phyloP scores from a whole-genome alignment of 176 grass and related monocot species.

The Oryza nivara region DNA sequence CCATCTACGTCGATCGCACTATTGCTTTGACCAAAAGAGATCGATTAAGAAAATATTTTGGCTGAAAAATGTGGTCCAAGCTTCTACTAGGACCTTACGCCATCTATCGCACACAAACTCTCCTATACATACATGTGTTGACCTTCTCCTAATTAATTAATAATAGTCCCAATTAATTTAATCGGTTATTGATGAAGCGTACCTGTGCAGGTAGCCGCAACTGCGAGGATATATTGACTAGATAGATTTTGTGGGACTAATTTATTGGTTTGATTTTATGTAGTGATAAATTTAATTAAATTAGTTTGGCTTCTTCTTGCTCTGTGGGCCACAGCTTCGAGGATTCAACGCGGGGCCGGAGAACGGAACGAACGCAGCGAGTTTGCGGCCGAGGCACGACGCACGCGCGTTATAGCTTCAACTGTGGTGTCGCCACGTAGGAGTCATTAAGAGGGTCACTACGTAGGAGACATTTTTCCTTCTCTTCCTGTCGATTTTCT shows the following conservation, averaged over 20 bases:
- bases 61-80: conserved; percentile 23
- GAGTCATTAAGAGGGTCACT: background rate
- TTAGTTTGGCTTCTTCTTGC: background rate
- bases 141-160: background rate
- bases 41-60: background rate
- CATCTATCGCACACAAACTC: background rate
- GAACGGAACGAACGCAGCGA: background rate
- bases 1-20: background rate
- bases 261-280: background rate
- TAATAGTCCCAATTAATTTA: background rate
- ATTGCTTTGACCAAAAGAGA: background rate
- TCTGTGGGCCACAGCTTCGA: conserved; percentile 15
- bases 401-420: background rate
- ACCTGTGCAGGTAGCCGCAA: background rate
- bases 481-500: too few species aligned
- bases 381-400: conserved; percentile 27
- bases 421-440: background rate
- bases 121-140: background rate
- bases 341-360: conserved; percentile 19
- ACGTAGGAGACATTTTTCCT: background rate
- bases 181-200: background rate
- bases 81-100: background rate
- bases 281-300: background rate
- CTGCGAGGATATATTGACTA: background rate
- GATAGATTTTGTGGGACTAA: background rate